These are phyloP conservation scores for Amphirosellinia nigrospora DNA, from an alignment of 495 filamentous ascomycete species.

Conservation along the genomic window DNA sequence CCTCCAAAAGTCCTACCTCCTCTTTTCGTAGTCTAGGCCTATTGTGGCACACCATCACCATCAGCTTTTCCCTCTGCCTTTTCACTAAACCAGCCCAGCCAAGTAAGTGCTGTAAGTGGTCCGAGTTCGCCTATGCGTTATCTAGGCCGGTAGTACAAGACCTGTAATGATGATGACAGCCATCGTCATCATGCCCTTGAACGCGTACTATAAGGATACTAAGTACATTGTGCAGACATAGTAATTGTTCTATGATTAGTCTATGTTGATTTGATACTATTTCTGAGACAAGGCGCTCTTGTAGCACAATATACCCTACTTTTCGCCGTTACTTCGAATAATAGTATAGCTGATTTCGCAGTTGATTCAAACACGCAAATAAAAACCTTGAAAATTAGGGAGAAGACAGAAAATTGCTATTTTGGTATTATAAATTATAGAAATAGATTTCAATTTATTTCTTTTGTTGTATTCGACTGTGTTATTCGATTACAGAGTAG, in stretches of 20 bases:
- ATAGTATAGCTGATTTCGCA: too few species aligned
- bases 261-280: background rate
- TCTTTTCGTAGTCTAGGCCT: background rate
- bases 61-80: background rate
- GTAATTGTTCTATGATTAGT: background rate
- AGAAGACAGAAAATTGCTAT: too few species aligned
- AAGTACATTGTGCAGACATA: too few species aligned
- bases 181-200: background rate
- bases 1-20: conserved; percentile 4
- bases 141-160: background rate
- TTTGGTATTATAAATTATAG: too few species aligned
- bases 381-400: too few species aligned
- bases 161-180: background rate
- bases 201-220: too few species aligned
- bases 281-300: background rate
- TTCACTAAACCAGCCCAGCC: background rate
- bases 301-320: too few species aligned
- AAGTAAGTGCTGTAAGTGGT: background rate
- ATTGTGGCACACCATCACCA: background rate
- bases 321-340: too few species aligned
- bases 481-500: too few species aligned
- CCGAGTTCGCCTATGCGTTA: background rate
- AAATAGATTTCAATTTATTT: too few species aligned
- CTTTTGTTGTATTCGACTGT: too few species aligned
- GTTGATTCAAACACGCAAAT: too few species aligned